Percentiles rank a stretch among this genome's conserved stretches.
phyloP scores from a whole-genome alignment of 1,284 basidiomycete genomes.

The Trichosporon asahii region DNA sequence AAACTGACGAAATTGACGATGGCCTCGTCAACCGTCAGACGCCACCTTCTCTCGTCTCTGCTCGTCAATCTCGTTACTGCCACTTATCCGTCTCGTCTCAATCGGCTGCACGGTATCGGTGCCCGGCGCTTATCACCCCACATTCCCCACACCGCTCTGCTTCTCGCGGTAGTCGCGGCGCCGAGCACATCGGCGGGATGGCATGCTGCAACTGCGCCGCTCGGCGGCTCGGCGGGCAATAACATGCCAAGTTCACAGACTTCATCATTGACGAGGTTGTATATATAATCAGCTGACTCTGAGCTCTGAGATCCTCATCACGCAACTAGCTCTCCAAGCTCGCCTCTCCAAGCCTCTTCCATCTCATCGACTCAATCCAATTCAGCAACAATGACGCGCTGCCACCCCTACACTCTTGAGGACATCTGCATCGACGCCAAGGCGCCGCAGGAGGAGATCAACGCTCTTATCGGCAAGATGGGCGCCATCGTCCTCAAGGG shows the following conservation, averaged over 20 bases:
- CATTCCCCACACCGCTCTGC: neutral
- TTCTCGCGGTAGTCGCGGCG: neutral
- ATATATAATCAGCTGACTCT: neutral
- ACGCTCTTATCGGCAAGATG: slow-evolving; percentile 26
- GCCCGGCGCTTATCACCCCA: neutral
- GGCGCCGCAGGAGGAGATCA: slow-evolving; percentile 26
- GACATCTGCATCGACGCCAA: slow-evolving; percentile 24
- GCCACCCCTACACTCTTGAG: slow-evolving; percentile 24
- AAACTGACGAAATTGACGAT: slow-evolving; percentile 4
- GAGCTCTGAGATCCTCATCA: neutral
- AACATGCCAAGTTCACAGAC: neutral
- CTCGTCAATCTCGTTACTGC: neutral
- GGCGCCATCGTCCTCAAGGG: slow-evolving; percentile 25
- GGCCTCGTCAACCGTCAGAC: neutral
- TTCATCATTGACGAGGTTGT: neutral
- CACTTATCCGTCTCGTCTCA: neutral
- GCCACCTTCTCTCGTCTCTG: neutral
- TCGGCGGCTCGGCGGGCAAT: neutral
- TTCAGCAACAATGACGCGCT: slow-evolving; percentile 14
- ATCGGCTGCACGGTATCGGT: neutral
- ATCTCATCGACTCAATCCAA: neutral
- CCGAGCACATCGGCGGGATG: neutral
- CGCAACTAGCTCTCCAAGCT: neutral
- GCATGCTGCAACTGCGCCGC: neutral
- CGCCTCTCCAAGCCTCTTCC: neutral